Percentiles rank a stretch among this genome's conserved stretches.
phyloP scores from a whole-genome alignment of 148 eudicot genomes.

The Spergularia bocconei region DNA sequence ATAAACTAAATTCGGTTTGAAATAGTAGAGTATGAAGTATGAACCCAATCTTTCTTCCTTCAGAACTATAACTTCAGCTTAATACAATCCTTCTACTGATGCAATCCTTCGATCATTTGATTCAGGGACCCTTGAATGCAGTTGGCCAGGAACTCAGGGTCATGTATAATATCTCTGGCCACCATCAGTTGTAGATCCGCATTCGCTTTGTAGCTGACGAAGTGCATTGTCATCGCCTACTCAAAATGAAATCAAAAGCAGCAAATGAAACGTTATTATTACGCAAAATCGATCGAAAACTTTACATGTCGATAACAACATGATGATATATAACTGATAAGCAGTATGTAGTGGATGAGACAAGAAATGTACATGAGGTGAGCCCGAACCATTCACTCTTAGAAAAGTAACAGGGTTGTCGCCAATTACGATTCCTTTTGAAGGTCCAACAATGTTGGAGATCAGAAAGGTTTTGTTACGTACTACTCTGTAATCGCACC shows the following conservation, averaged over 20 bases:
- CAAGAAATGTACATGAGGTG: constrained; percentile 21
- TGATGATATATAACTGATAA: no score
- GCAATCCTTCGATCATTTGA: constrained; percentile 9
- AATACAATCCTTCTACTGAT: no score
- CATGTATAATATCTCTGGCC: constrained; percentile 24
- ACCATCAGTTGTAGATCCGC: constrained; percentile 29
- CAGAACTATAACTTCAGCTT: no score
- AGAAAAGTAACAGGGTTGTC: constrained; percentile 29
- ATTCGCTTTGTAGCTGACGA: constrained; percentile 26
- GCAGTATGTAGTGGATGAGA: no score
- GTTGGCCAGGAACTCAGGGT: constrained; percentile 13
- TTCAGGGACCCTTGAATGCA: constrained; percentile 16
- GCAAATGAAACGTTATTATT: background rate
- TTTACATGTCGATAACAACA: no score
- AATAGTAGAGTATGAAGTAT: no score
- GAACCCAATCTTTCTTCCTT: no score
- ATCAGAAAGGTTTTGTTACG: constrained; percentile 20
- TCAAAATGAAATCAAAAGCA: background rate
- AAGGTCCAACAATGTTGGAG: constrained; percentile 34
- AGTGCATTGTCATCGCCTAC: constrained; percentile 17
- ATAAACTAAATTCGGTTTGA: no score
- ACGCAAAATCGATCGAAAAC: no score
- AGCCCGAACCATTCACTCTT: constrained; percentile 15
- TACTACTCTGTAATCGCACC: constrained; percentile 17
- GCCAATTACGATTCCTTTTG: constrained; percentile 22